Base-by-base conservation (phyloP, 495 filamentous ascomycete genomes). In the Hypoxylon perforatum region DNA sequence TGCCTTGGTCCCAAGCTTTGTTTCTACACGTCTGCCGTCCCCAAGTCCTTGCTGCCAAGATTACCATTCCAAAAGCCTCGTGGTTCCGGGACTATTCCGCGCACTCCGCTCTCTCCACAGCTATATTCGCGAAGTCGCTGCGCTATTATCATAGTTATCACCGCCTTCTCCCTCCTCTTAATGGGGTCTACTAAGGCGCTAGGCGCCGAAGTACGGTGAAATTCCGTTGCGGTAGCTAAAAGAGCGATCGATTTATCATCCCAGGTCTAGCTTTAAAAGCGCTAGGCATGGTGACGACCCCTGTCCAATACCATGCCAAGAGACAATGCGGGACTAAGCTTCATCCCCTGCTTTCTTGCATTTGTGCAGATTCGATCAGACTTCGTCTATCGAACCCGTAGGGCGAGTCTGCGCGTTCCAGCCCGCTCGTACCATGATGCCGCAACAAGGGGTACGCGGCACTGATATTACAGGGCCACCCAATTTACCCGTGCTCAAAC, bases 351-450 rank as follows among this genome's bases (percentile, higher is more conserved):
- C 47, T 45, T 53, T n/a, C 45, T 35, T 59, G 65, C 54, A 59
- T 62, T 49, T 57, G 39, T 36, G 48, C 59, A 68, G 58, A 68
- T 64, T 69, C 44, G 65, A 68, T 68, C 53, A 63, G 48, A 38
- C 59, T 51, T 69, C 59, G 59, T 69, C 65, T 60, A 69, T 69
- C 65, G 55, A 63, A 36, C 55, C 49, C 54, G 47, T 63, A 60
- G 59, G 65, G 65, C 60, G 25, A 60, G 28, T 25, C 39, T 47
- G 23, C 36, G 25, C 55, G 50, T 55, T 36, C 55, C 18, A 54
- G 63, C 46, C 33, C 42, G 48, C 55, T 41, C 21, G 36, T 41
- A 36, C 49, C 55, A 28, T 41, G 28, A 46, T 47, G 6, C n/a
- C 38, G 18, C n/a, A 33, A 8, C 47, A 53, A 50, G 44, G 54